Percentiles rank a stretch among this genome's conserved stretches.
phyloP scores from a whole-genome alignment of 768 basidiomycete species.

The Podaxis pistillaris region DNA sequence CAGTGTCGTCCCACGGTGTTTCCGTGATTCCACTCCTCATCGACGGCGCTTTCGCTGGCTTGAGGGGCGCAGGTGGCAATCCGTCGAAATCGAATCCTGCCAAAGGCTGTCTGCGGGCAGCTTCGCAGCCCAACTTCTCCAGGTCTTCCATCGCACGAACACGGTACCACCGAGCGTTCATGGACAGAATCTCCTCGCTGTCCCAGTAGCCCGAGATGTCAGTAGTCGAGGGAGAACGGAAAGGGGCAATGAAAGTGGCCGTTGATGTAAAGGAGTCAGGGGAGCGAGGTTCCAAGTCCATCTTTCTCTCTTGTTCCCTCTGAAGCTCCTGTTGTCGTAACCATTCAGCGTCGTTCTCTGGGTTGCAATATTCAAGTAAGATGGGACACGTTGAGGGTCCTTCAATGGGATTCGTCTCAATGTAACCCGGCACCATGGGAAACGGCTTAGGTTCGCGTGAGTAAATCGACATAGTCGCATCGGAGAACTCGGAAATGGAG shows the following conservation, averaged over 20 bases:
- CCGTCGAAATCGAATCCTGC: constrained; percentile 43
- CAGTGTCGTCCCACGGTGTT: not conserved
- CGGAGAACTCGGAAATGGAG: constrained; percentile 6
- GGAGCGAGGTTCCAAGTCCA: constrained; percentile 7
- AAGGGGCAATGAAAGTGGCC: constrained; percentile 51
- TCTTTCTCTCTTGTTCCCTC: constrained; percentile 1
- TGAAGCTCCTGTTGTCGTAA: constrained; percentile 9
- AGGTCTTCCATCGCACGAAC: constrained; percentile 10
- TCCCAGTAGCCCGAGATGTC: constrained; percentile 12
- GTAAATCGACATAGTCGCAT: not conserved
- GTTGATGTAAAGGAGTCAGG: constrained; percentile 33
- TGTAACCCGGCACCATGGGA: constrained; percentile 21
- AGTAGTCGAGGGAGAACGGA: constrained; percentile 28
- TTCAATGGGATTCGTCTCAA: constrained; percentile 25
- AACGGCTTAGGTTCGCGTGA: not conserved
- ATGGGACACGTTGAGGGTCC: constrained; percentile 21
- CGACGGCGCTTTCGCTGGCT: not conserved
- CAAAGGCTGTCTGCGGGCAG: constrained; percentile 14
- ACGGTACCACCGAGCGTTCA: constrained; percentile 11
- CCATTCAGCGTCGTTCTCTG: constrained; percentile 11
- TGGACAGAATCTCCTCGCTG: constrained; percentile 5
- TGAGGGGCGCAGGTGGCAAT: constrained; percentile 32
- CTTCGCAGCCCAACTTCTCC: constrained; percentile 6
- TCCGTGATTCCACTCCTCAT: not conserved
- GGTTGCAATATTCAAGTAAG: constrained; percentile 10